Percentiles rank a stretch among this genome's conserved stretches.
Conservation (phyloP, 257 asterid genomes). For the Coffea canephora region DNA sequence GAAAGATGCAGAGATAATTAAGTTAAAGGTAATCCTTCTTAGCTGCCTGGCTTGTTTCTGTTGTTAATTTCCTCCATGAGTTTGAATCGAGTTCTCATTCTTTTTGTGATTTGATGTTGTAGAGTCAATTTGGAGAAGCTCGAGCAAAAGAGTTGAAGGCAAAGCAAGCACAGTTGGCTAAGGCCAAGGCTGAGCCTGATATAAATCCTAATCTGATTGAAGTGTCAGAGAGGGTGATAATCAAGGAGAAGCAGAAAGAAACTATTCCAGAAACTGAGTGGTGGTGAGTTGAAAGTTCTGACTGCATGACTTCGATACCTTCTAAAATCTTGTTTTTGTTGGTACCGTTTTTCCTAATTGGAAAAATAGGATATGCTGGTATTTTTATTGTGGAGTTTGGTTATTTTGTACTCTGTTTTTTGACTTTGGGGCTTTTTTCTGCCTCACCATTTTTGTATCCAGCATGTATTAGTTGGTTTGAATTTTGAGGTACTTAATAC, state of each 20-base stretch:
- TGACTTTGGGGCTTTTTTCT: background rate
- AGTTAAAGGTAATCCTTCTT: constrained; percentile 56
- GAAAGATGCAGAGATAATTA: constrained; percentile 79
- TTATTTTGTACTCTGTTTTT: background rate
- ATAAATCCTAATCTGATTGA: constrained; percentile 93
- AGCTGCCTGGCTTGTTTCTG: constrained; percentile 9
- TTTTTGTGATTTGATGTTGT: constrained; percentile 22
- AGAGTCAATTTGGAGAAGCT: constrained; percentile 97
- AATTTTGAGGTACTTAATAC: background rate
- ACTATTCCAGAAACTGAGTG: constrained; percentile 92
- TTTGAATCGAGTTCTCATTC: background rate
- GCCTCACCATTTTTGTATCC: background rate
- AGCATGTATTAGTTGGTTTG: background rate
- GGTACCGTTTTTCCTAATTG: background rate
- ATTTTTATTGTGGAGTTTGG: background rate
- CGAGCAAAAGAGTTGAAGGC: constrained; percentile 84
- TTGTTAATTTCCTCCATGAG: background rate
- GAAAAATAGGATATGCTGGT: background rate
- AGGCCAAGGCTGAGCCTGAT: constrained; percentile 86
- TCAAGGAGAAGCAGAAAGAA: constrained; percentile 80
- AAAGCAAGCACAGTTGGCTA: constrained; percentile 92
- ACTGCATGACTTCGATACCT: background rate
- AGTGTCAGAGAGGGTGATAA: constrained; percentile 76
- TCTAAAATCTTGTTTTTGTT: background rate
- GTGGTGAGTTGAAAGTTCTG: constrained; percentile 65